Evolutionary conservation across 169 alveolate genomes (phyloP).

Genomic region (Eimeria falciformis): DNA sequence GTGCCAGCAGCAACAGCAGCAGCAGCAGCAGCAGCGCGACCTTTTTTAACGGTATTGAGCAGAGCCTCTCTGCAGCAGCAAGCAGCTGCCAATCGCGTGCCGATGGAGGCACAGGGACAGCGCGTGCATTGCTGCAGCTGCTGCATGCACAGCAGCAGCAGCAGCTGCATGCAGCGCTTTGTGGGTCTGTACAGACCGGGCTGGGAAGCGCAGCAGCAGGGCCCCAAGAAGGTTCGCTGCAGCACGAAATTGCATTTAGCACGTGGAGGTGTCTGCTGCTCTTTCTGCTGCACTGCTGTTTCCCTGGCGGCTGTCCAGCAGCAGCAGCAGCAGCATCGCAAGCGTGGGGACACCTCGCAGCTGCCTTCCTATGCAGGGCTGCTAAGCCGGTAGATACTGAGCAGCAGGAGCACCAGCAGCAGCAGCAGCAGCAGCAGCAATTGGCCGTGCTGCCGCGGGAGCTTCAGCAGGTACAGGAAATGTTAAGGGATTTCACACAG

Average conservation of each 20-base stretch:
- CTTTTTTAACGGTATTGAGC: not conserved
- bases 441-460: slow-evolving; percentile 27
- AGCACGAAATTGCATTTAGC: not conserved
- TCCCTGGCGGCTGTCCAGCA: slow-evolving; percentile 30
- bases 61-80: slow-evolving; percentile 18
- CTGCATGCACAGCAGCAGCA: slow-evolving; percentile 63
- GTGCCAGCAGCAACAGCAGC: slow-evolving; percentile 11
- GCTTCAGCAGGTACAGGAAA: slow-evolving; percentile 57
- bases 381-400: slow-evolving; percentile 18
- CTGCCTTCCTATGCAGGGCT: slow-evolving; percentile 43
- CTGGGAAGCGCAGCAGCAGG: slow-evolving; percentile 43
- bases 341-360: slow-evolving; percentile 57
- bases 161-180: slow-evolving; percentile 32
- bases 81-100: not conserved
- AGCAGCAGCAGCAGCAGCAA: slow-evolving; percentile 37
- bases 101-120: not conserved
- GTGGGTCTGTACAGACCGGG: not conserved
- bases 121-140: slow-evolving; percentile 57
- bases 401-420: slow-evolving; percentile 21
- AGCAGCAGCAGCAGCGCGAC: slow-evolving; percentile 39
- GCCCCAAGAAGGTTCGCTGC: slow-evolving; percentile 50
- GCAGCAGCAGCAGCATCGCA: slow-evolving; percentile 54
- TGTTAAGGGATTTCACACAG: slow-evolving; percentile 24
- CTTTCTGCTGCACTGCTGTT: slow-evolving; percentile 22
- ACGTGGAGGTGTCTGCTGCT: slow-evolving; percentile 58